phyloP scores from a whole-genome alignment of 2,329 filamentous ascomycete genomes.

The Leptographium wingfieldii region DNA sequence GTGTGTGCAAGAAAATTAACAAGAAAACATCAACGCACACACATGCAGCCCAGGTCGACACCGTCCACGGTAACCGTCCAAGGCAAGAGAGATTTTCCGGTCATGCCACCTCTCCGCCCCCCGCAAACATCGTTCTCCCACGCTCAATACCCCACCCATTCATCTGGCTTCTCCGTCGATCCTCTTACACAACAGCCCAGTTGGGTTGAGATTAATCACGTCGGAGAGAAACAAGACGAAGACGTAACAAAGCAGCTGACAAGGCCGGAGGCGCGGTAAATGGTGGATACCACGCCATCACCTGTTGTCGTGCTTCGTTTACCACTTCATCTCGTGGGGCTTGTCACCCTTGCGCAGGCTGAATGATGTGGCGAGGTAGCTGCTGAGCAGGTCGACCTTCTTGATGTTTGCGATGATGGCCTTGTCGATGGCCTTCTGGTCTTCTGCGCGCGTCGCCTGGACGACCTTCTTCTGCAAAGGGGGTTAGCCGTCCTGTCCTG shows the following conservation, averaged over 20 bases:
- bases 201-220: not conserved
- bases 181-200: constrained; percentile 3
- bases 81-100: not conserved
- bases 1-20: constrained; percentile 5
- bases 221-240: constrained; percentile 2
- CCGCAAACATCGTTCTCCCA: not conserved
- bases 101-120: not conserved
- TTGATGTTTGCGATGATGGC: constrained; percentile 89
- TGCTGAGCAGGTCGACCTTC: constrained; percentile 89
- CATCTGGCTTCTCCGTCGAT: constrained; percentile 3
- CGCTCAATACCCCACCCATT: not conserved
- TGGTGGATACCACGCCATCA: not conserved
- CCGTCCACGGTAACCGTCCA: not conserved
- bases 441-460: constrained; percentile 77
- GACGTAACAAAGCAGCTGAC: not conserved
- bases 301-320: constrained; percentile 30
- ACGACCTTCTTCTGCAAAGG: constrained; percentile 83
- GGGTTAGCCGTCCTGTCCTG: constrained; percentile 22
- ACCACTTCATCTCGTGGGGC: constrained; percentile 99
- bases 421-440: constrained; percentile 99
- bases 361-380: constrained; percentile 93
- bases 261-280: not conserved
- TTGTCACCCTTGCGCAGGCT: constrained; percentile 98
- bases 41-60: constrained; percentile 4
- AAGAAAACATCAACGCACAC: constrained; percentile 5